Conservation (phyloP, 2,329 filamentous ascomycete genomes). For the Seiridium unicorne region DNA sequence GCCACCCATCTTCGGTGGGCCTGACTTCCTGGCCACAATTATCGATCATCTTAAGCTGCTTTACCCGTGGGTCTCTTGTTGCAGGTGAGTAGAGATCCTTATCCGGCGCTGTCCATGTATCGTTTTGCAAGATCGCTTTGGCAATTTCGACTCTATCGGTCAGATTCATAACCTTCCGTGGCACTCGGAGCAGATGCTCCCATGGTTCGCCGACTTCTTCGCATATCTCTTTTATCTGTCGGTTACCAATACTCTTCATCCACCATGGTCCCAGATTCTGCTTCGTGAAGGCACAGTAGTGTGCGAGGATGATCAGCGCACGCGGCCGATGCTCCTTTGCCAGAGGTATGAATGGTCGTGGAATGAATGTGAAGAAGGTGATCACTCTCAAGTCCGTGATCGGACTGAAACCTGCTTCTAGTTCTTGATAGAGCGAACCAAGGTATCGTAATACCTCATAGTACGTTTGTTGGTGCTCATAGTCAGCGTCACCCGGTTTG, state of each 20-base stretch:
- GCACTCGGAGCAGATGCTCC: conserved; percentile 39
- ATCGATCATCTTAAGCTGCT: conserved; percentile 13
- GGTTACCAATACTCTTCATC: conserved; percentile 43
- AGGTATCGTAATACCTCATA: conserved; percentile 46
- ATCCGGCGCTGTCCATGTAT: conserved; percentile 35
- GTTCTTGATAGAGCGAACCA: conserved; percentile 49
- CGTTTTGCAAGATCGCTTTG: conserved; percentile 42
- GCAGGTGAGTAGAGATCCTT: conserved; percentile 19
- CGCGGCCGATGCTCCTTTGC: conserved; percentile 39
- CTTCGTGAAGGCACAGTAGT: conserved; percentile 52
- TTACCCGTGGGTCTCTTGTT: conserved; percentile 18
- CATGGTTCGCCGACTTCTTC: conserved; percentile 37
- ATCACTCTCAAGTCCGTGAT: conserved; percentile 48
- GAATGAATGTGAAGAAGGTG: conserved; percentile 52
- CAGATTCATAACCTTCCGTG: conserved; percentile 33
- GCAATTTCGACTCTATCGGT: conserved; percentile 34
- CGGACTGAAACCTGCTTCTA: conserved; percentile 42
- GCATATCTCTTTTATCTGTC: conserved; percentile 43
- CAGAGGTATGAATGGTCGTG: conserved; percentile 41
- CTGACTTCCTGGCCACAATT: conserved; percentile 9
- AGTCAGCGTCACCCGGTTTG: conserved; percentile 39
- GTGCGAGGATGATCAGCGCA: conserved; percentile 49
- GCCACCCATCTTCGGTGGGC: background rate
- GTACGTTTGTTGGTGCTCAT: conserved; percentile 36
- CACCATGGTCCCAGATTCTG: conserved; percentile 46